Conservation (phyloP, 306 rosid species). For the Parietaria judaica region DNA sequence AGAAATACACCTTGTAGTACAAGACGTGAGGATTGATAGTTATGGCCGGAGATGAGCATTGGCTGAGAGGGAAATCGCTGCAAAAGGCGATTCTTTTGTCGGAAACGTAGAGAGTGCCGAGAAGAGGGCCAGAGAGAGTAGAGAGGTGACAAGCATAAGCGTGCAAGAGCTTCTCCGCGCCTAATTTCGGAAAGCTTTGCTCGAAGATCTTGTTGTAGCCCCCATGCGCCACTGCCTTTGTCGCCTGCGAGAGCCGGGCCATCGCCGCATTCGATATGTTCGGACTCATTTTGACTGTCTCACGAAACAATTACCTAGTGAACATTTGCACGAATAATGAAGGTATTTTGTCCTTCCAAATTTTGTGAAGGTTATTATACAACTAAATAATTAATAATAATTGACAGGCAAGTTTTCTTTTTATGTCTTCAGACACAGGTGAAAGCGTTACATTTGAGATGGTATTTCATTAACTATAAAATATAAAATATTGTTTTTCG, state of each 20-base stretch:
- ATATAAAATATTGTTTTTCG: no score
- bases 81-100: constrained; percentile 62
- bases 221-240: constrained; percentile 51
- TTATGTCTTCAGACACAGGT: no score
- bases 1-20: constrained; percentile 48
- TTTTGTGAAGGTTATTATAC: no score
- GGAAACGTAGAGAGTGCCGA: constrained; percentile 56
- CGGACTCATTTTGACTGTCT: constrained; percentile 44
- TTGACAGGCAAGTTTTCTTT: no score
- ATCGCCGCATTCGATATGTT: constrained; percentile 56
- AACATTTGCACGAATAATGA: no score
- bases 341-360: no score
- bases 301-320: neutral
- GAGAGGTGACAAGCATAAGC: constrained; percentile 60
- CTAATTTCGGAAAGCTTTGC: constrained; percentile 37
- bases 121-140: constrained; percentile 52
- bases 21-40: constrained; percentile 28
- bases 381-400: no score
- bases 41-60: constrained; percentile 29
- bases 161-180: constrained; percentile 52
- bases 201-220: constrained; percentile 54
- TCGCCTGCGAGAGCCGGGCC: constrained; percentile 58
- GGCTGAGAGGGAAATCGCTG: constrained; percentile 53
- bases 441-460: neutral
- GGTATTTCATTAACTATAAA: no score